Conservation (phyloP, 768 basidiomycete genomes). For the Mycena capillaripes region DNA sequence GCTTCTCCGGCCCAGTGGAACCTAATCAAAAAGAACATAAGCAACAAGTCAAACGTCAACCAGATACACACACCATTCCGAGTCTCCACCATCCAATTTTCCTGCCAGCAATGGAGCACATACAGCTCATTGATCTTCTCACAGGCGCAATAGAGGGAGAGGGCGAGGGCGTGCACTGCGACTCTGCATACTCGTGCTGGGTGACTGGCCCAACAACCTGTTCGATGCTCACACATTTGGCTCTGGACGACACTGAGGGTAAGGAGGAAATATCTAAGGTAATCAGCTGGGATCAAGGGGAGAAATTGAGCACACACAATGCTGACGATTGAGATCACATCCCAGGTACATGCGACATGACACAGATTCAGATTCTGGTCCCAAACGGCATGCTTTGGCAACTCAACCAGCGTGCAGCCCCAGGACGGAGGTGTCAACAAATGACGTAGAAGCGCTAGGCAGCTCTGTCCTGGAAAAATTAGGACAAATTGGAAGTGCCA, state of each 20-base stretch:
- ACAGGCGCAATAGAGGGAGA: constrained; percentile 52
- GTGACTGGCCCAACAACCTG: constrained; percentile 45
- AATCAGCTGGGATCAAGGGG: constrained; percentile 64
- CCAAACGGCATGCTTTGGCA: too few species aligned
- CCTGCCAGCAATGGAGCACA: constrained; percentile 80
- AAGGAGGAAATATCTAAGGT: constrained; percentile 69
- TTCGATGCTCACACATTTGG: too few species aligned
- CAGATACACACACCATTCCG: constrained; percentile 63
- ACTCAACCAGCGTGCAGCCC: too few species aligned
- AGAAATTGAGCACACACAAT: too few species aligned
- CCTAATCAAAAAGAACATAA: constrained; percentile 36
- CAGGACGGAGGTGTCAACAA: constrained; percentile 42
- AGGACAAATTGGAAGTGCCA: constrained; percentile 24
- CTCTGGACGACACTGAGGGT: constrained; percentile 80
- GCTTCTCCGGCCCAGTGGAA: constrained; percentile 48
- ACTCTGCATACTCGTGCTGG: constrained; percentile 42
- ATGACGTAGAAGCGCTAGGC: constrained; percentile 73
- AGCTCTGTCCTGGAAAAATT: constrained; percentile 43
- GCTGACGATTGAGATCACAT: too few species aligned
- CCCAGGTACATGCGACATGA: too few species aligned
- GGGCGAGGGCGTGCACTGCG: constrained; percentile 19
- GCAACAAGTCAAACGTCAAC: constrained; percentile 28
- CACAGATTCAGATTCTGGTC: too few species aligned
- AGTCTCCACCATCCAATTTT: constrained; percentile 78
- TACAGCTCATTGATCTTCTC: constrained; percentile 88